Conservation (phyloP, 169 alveolate genomes). For the Plasmodium ovale region DNA sequence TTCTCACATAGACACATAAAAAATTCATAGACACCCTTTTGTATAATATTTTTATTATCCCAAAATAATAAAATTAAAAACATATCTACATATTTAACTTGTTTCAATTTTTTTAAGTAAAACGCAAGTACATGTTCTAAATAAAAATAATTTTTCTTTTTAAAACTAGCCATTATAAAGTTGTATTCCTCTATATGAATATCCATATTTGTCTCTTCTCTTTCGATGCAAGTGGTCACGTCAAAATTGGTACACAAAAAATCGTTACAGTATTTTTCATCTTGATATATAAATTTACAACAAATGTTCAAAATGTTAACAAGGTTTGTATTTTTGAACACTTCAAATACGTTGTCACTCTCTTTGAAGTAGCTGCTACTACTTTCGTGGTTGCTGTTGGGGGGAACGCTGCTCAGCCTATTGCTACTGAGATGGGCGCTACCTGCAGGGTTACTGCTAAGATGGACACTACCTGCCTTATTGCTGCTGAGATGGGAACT, state of each 20-base stretch:
- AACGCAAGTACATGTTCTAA: conserved; percentile 17
- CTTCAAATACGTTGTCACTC: not conserved
- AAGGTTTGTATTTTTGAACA: conserved; percentile 29
- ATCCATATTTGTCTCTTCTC: not conserved
- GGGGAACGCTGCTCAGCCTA: not conserved
- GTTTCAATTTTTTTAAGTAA: conserved; percentile 42
- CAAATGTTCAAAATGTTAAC: conserved; percentile 30
- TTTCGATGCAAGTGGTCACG: not conserved
- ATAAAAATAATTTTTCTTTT: conserved; percentile 30
- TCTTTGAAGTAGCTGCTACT: not conserved
- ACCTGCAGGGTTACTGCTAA: not conserved
- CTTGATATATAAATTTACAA: conserved; percentile 38
- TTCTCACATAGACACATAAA: conserved; percentile 44
- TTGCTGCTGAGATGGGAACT: not conserved
- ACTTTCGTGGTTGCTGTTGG: not conserved
- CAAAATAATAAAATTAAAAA: conserved; percentile 26
- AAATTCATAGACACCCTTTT: conserved; percentile 32
- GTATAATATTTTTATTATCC: conserved; percentile 21
- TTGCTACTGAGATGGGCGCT: not conserved
- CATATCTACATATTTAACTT: conserved; percentile 37
- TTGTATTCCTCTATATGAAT: conserved; percentile 5
- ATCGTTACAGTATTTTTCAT: conserved; percentile 14
- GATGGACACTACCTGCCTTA: not conserved
- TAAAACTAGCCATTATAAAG: not conserved
- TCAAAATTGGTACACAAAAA: conserved; percentile 5